A percentile compares a stretch with the other conserved stretches of the same genome.
Evolutionary conservation across 495 filamentous ascomycete genomes (phyloP).

Genomic region (Lasiosphaeria ovina): DNA sequence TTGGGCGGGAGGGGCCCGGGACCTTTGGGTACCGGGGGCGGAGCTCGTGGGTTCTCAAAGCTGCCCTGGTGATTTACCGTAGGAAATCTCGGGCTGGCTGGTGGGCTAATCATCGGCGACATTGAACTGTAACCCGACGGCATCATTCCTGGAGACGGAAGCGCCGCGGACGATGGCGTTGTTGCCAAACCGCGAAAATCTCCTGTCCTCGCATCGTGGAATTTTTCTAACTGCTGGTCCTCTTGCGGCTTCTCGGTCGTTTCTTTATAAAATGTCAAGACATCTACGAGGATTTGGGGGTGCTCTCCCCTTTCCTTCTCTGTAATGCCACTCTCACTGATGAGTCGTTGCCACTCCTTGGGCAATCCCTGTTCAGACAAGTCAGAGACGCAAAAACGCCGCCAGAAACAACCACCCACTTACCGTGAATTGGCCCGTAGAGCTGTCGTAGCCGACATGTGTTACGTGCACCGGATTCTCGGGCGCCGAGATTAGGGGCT

Average conservation of each 20-base stretch:
- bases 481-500: constrained; percentile 88
- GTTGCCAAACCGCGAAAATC: constrained; percentile 49
- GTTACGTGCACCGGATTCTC: constrained; percentile 98
- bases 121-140: constrained; percentile 51
- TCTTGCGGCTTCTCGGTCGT: constrained; percentile 75
- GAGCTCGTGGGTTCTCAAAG: constrained; percentile 94
- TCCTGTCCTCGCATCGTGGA: constrained; percentile 73
- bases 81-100: constrained; percentile 88
- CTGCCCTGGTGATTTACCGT: constrained; percentile 80
- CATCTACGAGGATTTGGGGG: constrained; percentile 89
- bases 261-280: constrained; percentile 95
- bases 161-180: constrained; percentile 39
- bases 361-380: constrained; percentile 68
- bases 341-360: constrained; percentile 94
- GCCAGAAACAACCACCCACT: constrained; percentile 33
- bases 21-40: constrained; percentile 78
- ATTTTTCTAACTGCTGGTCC: constrained; percentile 92
- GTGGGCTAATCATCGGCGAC: constrained; percentile 72
- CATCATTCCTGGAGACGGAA: constrained; percentile 46
- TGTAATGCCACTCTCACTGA: constrained; percentile 94
- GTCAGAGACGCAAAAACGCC: constrained; percentile 22
- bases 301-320: constrained; percentile 95
- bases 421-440: constrained; percentile 95
- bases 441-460: constrained; percentile 95
- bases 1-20: constrained; percentile 42